phyloP scores from a whole-genome alignment of 202 grass and related monocot genomes.

The Schoenoplectus tabernaemontani region DNA sequence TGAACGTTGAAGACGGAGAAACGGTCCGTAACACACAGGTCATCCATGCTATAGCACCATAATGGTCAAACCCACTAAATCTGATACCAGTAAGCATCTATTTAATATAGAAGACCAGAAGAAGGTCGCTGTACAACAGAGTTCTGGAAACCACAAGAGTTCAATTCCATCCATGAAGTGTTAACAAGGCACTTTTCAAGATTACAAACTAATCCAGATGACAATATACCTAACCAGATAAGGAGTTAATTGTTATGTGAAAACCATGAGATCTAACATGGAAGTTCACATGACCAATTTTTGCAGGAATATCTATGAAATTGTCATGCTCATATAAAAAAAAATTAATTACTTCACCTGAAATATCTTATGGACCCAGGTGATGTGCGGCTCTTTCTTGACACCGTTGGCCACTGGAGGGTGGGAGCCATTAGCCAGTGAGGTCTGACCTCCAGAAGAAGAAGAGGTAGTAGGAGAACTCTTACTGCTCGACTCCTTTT shows the following conservation, averaged over 20 bases:
- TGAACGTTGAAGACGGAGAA: no score
- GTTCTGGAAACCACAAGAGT: neutral
- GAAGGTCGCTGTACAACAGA: neutral
- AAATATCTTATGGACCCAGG: conserved; percentile 91
- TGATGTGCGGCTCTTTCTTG: conserved; percentile 64
- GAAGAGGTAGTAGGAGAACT: conserved; percentile 48
- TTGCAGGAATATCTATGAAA: neutral
- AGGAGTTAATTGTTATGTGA: neutral
- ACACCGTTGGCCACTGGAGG: conserved; percentile 63
- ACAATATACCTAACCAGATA: neutral
- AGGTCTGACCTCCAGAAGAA: conserved; percentile 17
- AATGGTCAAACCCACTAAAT: neutral
- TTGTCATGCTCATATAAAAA: no score
- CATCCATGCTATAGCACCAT: no score
- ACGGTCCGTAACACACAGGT: no score
- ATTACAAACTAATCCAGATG: neutral
- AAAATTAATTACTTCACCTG: conserved; percentile 39
- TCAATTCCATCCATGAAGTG: neutral
- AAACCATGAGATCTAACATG: neutral
- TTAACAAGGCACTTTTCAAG: neutral
- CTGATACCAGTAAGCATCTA: no score
- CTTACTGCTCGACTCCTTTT: conserved; percentile 63
- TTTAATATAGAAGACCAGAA: neutral
- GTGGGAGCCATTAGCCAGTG: conserved; percentile 33
- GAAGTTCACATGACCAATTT: neutral